Evolutionary conservation across 176 grass and related monocot species (phyloP).

Genomic region (Cocos nucifera): DNA sequence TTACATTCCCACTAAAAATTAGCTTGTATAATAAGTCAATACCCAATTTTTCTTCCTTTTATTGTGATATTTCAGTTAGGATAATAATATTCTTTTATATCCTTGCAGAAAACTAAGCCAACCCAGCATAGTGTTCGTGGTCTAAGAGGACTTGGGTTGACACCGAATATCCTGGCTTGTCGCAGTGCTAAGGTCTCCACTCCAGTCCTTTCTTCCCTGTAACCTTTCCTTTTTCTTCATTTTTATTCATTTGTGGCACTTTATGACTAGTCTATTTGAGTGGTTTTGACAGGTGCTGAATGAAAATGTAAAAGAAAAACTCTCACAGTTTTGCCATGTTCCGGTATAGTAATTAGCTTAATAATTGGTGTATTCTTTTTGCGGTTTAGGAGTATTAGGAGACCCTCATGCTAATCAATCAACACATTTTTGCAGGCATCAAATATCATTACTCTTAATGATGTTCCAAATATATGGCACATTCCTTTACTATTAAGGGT

Average conservation of each 20-base stretch:
- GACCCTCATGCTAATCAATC: too few relatives aligned
- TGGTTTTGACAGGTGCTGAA: slow-evolving; percentile 52
- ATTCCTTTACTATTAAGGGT: slow-evolving; percentile 93
- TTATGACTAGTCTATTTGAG: slow-evolving; percentile 14
- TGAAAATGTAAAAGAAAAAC: slow-evolving; percentile 69
- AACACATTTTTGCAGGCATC: slow-evolving; percentile 33
- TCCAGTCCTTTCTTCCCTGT: slow-evolving; percentile 9
- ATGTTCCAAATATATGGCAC: slow-evolving; percentile 97
- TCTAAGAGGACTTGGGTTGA: slow-evolving; percentile 84
- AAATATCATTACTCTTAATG: slow-evolving; percentile 74
- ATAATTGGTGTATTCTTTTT: background rate
- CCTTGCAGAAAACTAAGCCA: slow-evolving; percentile 91
- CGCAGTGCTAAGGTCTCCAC: slow-evolving; percentile 60
- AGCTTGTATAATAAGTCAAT: too few relatives aligned
- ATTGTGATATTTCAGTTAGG: too few relatives aligned
- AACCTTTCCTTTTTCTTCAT: slow-evolving; percentile 6
- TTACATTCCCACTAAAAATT: too few relatives aligned
- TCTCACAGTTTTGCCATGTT: slow-evolving; percentile 94
- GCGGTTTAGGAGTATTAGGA: background rate
- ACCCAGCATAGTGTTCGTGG: slow-evolving; percentile 88
- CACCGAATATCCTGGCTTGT: slow-evolving; percentile 82
- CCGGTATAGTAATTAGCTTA: slow-evolving; percentile 43
- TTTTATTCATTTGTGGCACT: slow-evolving; percentile 12
- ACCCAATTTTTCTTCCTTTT: too few relatives aligned
- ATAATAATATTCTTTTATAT: slow-evolving; percentile 11